Percentiles rank a stretch among this genome's conserved stretches.
Evolutionary conservation across 768 basidiomycete genomes (phyloP).

Genomic region (Lactifluus subvellereus): DNA sequence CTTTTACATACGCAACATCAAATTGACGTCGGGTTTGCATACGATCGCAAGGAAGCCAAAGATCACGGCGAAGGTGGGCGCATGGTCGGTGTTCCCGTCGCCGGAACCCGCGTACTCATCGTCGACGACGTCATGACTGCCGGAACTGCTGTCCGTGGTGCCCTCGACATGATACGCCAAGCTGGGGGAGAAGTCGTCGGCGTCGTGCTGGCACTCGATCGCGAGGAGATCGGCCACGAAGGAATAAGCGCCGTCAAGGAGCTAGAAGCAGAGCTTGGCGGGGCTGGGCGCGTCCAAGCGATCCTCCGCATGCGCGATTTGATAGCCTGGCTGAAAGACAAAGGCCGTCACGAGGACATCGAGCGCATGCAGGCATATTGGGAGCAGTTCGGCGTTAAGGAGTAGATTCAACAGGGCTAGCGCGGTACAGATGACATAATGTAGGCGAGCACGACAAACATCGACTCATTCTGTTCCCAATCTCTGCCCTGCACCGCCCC

Average conservation of each 20-base stretch:
- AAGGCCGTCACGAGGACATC: conserved; percentile 58
- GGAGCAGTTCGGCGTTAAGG: conserved; percentile 62
- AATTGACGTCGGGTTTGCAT: conserved; percentile 73
- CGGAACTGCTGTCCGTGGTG: conserved; percentile 80
- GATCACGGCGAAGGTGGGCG: conserved; percentile 94
- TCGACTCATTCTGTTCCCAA: conserved; percentile 34
- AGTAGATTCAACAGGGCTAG: conserved; percentile 16
- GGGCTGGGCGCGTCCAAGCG: conserved; percentile 64
- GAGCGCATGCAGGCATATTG: conserved; percentile 72
- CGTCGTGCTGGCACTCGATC: conserved; percentile 79
- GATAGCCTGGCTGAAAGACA: conserved; percentile 73
- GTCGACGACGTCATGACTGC: conserved; percentile 97
- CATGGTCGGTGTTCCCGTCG: conserved; percentile 81
- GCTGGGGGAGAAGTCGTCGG: conserved; percentile 82
- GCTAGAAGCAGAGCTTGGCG: conserved; percentile 65
- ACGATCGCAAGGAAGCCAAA: conserved; percentile 94
- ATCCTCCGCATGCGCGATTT: conserved; percentile 85
- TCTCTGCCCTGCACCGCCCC: conserved; percentile 49
- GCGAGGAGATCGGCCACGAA: conserved; percentile 77
- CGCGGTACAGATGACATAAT: neutral
- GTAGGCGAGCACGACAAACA: neutral
- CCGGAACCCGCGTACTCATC: conserved; percentile 76
- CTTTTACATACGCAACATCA: conserved; percentile 61
- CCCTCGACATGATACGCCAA: conserved; percentile 64
- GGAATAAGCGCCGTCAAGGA: conserved; percentile 76